These are phyloP conservation scores for Erysimum cheiranthoides DNA, from an alignment of 345 rosid species.

Conservation along the genomic window DNA sequence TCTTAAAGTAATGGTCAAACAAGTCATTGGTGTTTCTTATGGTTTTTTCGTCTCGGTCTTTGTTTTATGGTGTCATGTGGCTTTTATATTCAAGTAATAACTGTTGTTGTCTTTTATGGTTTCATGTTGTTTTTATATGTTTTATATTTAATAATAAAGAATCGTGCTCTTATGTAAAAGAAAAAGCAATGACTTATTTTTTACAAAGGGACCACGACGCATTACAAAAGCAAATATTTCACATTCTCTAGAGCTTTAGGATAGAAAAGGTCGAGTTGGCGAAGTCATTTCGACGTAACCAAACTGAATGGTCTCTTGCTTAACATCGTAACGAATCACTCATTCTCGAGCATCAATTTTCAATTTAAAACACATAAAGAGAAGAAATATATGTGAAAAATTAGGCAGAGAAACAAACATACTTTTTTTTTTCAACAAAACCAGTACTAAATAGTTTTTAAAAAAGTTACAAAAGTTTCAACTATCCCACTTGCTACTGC, in stretches of 20 bases:
- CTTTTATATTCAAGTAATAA: too few species aligned
- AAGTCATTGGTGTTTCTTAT: neutral
- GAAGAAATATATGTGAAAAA: neutral
- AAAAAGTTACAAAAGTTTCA: conserved; percentile 18
- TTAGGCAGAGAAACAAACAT: neutral
- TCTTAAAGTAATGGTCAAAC: neutral
- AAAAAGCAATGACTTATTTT: neutral
- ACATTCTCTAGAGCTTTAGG: neutral
- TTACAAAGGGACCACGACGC: neutral
- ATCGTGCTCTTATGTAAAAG: neutral
- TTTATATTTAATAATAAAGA: neutral
- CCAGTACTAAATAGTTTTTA: conserved; percentile 3
- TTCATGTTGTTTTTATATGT: neutral
- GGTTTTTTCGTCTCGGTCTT: neutral
- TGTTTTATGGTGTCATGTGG: neutral
- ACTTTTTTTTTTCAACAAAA: conserved; percentile 5
- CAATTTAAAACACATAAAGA: neutral
- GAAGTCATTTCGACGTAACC: neutral
- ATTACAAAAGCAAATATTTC: neutral
- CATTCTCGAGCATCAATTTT: neutral
- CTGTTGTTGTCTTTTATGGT: neutral
- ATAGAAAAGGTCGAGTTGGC: neutral
- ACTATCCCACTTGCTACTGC: conserved; percentile 17
- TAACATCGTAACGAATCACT: neutral
- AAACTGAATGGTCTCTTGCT: neutral